Base-by-base conservation (phyloP, 345 rosid genomes). In the Brassica carinata region DNA sequence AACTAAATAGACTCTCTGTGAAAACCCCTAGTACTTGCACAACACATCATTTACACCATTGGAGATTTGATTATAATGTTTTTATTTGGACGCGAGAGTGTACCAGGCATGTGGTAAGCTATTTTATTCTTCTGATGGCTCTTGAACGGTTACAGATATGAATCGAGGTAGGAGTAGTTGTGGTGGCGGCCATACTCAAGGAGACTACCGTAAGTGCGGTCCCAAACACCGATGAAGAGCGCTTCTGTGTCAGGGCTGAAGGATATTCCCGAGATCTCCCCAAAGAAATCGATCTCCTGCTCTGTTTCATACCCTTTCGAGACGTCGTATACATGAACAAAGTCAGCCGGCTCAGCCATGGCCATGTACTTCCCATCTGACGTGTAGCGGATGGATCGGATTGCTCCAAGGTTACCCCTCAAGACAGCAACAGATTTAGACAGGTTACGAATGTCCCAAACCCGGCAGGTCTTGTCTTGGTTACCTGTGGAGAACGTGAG, bases 141-240 rank as follows among this genome's bases (percentile, higher is more conserved):
- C 45, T 8, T 36, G 13, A 66, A 61, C 7, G 43, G 2, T 71
- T 64, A 76, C 63, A 84, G 75, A 74, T 48, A 76, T 73, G 93
- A 85, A 83, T 92, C 87, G 10, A 90, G 88, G 84, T 90, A 90
- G 0, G 85, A 71, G 84, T 86, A 92, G 80, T 88, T 85, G 69
- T 84, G 84, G 80, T 85, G 65, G 31, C 97, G 85, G 5, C 83
- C 72, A 43, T 88, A 92, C 85, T 92, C 91, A 2, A 92, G 88
- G 14, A 92, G 94, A 89, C 97, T 89, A 40, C 94, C 92, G 26
- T 92, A 92, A n/a, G 91, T 89, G n/a, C 94, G 90, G 79, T 92
- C 97, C 93, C 93, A 90, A 73, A 92, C 91, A 1, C 97, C 97
- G 9, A 92, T 78, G 68, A 86, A 92, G 65, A 92, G 94, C 0